Percentiles rank a stretch among this genome's conserved stretches.
These are phyloP conservation scores for Hortiboletus flavorubellus DNA, from an alignment of 768 basidiomycete genomes.

Conservation along the genomic window DNA sequence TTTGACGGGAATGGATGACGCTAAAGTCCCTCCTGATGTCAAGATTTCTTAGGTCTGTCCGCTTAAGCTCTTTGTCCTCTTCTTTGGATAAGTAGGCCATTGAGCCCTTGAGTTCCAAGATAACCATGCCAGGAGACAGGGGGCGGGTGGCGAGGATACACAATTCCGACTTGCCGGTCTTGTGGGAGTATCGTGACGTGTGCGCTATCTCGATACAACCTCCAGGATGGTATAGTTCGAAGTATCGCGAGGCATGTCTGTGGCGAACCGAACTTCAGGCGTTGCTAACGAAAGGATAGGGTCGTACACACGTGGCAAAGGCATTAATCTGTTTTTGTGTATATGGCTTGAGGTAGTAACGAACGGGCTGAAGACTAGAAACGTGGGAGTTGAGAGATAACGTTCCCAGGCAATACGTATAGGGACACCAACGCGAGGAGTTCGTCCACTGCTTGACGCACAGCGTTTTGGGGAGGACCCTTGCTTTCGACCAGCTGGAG, in stretches of 20 bases:
- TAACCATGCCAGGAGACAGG: slow-evolving; percentile 64
- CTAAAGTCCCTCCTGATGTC: slow-evolving; percentile 86
- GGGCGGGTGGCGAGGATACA: slow-evolving; percentile 82
- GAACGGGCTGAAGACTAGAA: slow-evolving; percentile 66
- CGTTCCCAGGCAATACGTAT: slow-evolving; percentile 18
- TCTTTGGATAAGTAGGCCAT: slow-evolving; percentile 86
- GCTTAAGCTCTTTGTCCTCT: slow-evolving; percentile 83
- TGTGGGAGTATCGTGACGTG: slow-evolving; percentile 83
- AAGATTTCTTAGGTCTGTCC: slow-evolving; percentile 64
- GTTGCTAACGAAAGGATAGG: slow-evolving; percentile 25
- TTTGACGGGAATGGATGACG: slow-evolving; percentile 86
- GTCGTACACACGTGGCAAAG: slow-evolving; percentile 78
- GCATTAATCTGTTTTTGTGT: slow-evolving; percentile 86
- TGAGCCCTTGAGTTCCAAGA: slow-evolving; percentile 85
- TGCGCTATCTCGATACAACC: slow-evolving; percentile 87
- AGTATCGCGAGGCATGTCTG: slow-evolving; percentile 86
- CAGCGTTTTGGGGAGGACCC: slow-evolving; percentile 51
- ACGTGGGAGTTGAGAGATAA: slow-evolving; percentile 13
- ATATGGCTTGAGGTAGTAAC: slow-evolving; percentile 72
- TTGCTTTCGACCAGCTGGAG: slow-evolving; percentile 58
- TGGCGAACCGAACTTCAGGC: slow-evolving; percentile 25
- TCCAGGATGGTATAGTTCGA: slow-evolving; percentile 79
- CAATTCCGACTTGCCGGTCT: slow-evolving; percentile 84
- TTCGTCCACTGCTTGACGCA: slow-evolving; percentile 73
- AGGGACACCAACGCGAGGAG: slow-evolving; percentile 61